These are phyloP conservation scores for Fraxinus nigra DNA, from an alignment of 305 asterid species.

Conservation along the genomic window DNA sequence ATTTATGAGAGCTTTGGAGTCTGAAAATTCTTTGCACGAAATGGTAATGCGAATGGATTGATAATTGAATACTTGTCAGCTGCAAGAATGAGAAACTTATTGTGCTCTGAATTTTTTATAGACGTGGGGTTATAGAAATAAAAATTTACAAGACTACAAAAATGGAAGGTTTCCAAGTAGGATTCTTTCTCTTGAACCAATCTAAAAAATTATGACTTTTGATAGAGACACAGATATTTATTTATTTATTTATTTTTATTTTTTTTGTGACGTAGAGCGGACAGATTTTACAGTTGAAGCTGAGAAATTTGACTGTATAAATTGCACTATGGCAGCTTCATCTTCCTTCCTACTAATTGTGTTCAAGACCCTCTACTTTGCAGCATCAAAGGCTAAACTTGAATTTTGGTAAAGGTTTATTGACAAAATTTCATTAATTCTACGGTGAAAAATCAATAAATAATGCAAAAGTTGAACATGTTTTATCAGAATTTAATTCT, in stretches of 20 bases:
- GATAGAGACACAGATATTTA: slow-evolving; percentile 7
- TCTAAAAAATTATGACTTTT: slow-evolving; percentile 25
- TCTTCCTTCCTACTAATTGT: neutral
- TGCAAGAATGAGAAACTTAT: slow-evolving; percentile 24
- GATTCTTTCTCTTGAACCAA: slow-evolving; percentile 41
- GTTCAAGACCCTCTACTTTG: neutral
- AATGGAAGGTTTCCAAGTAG: slow-evolving; percentile 32
- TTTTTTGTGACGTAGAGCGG: neutral
- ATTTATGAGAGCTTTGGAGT: neutral
- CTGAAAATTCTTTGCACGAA: neutral
- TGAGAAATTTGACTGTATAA: slow-evolving; percentile 28
- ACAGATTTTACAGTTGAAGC: slow-evolving; percentile 27
- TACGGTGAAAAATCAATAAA: neutral
- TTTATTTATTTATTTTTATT: too few species aligned
- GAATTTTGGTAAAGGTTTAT: neutral
- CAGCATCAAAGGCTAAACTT: neutral
- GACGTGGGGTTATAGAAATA: slow-evolving; percentile 4
- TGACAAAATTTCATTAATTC: neutral
- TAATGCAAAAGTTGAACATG: neutral
- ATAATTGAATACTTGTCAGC: neutral
- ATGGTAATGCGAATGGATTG: neutral
- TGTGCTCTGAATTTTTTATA: slow-evolving; percentile 11
- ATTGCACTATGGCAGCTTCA: slow-evolving; percentile 20
- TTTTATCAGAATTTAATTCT: too few species aligned
- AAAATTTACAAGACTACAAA: slow-evolving; percentile 16